phyloP scores from a whole-genome alignment of 352 stramenopile genomes.

The Phytopythium helicoides region DNA sequence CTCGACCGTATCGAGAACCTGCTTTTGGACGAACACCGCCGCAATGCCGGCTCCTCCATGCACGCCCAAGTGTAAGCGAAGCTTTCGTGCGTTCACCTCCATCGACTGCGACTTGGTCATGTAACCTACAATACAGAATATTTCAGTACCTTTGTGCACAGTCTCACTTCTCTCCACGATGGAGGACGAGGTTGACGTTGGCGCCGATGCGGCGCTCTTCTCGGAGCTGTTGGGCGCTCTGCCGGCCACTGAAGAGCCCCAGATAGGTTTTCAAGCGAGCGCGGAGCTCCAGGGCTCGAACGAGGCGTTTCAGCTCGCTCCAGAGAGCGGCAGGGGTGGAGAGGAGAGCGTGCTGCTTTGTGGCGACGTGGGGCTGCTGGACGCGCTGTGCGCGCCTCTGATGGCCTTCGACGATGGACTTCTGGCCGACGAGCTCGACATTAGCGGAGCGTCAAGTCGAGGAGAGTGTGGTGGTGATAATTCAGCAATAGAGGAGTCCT shows the following conservation, averaged over 20 bases:
- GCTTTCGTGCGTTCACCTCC: too few relatives aligned
- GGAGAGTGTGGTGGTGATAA: not conserved
- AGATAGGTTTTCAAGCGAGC: not conserved
- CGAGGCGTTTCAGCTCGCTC: too few relatives aligned
- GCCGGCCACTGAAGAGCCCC: not conserved
- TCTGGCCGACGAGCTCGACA: too few relatives aligned
- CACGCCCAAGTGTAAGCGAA: too few relatives aligned
- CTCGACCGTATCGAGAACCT: constrained; percentile 6
- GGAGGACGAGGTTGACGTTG: not conserved
- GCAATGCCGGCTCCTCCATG: too few relatives aligned
- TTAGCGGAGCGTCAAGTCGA: not conserved
- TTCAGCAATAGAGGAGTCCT: not conserved
- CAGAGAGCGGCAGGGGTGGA: not conserved
- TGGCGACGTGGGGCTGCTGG: constrained; percentile 18
- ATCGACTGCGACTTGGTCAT: too few relatives aligned
- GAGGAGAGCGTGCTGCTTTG: constrained; percentile 5
- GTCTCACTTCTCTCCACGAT: not conserved
- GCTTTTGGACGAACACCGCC: not conserved
- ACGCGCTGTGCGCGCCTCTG: constrained; percentile 18
- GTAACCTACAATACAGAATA: too few relatives aligned
- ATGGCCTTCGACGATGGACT: constrained; percentile 24
- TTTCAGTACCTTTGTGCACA: too few relatives aligned
- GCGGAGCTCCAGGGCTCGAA: not conserved
- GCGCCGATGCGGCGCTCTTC: not conserved
- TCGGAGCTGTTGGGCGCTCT: not conserved